Percentiles rank a stretch among this genome's conserved stretches.
phyloP scores from a whole-genome alignment of 2,329 filamentous ascomycete species.

The Stemphylium vesicarium region DNA sequence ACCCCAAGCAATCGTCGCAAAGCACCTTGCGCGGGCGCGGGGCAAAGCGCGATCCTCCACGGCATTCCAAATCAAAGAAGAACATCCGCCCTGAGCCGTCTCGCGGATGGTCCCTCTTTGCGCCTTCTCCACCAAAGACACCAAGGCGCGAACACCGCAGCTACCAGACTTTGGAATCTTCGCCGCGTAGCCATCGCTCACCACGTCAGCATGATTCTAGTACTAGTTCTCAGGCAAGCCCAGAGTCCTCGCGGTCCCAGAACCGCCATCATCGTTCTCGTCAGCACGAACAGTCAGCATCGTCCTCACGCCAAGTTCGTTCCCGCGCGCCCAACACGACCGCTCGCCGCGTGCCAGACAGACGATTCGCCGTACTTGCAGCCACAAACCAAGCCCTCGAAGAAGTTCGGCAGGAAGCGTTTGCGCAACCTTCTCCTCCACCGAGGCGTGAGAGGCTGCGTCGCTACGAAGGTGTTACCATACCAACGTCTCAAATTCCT shows the following conservation, averaged over 20 bases:
- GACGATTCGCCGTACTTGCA: conserved; percentile 48
- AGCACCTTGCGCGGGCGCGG: conserved; percentile 44
- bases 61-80: conserved; percentile 40
- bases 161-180: conserved; percentile 38
- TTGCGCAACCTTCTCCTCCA: conserved; percentile 44
- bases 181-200: conserved; percentile 39
- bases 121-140: conserved; percentile 40
- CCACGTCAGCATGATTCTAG: conserved; percentile 31
- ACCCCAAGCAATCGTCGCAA: conserved; percentile 44
- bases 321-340: conserved; percentile 44
- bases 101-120: conserved; percentile 39
- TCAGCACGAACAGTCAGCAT: conserved; percentile 34
- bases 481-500: conserved; percentile 41
- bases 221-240: conserved; percentile 12
- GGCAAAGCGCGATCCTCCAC: conserved; percentile 46
- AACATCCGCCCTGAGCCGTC: conserved; percentile 32
- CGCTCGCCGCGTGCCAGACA: conserved; percentile 43
- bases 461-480: conserved; percentile 40
- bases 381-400: conserved; percentile 47
- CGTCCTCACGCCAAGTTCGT: conserved; percentile 32
- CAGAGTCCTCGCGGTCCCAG: conserved; percentile 30
- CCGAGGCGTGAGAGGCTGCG: conserved; percentile 40
- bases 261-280: conserved; percentile 37
- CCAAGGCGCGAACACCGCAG: conserved; percentile 28
- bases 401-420: conserved; percentile 44